Evolutionary conservation across 164 flowering plant genomes (phyloP).

Genomic region (Santalum album): DNA sequence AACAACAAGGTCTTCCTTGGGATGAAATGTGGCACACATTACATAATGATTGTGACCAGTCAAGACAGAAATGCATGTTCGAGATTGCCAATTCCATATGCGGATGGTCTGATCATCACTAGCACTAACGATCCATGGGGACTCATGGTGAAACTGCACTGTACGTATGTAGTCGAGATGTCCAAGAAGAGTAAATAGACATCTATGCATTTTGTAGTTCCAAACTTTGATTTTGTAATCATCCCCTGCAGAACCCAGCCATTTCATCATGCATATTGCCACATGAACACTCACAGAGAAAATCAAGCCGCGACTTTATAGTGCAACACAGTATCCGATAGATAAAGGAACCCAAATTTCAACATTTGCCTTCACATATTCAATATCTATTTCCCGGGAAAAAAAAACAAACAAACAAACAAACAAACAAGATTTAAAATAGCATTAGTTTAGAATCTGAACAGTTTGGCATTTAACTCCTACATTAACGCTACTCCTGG

Average conservation of each 20-base stretch:
- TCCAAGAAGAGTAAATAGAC: constrained; percentile 5
- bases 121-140: constrained; percentile 3
- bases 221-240: constrained; percentile 5
- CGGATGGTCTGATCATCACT: constrained; percentile 3
- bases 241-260: background rate
- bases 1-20: constrained; percentile 2
- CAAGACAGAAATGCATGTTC: constrained; percentile 5
- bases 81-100: constrained; percentile 4
- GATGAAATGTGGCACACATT: constrained; percentile 5
- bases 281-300: background rate
- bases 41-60: constrained; percentile 5
- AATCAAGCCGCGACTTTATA: background rate
- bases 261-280: background rate
- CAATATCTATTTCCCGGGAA: too few species aligned
- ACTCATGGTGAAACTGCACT: constrained; percentile 6
- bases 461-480: too few species aligned
- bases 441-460: too few species aligned
- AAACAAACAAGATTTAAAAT: too few species aligned
- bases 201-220: constrained; percentile 4
- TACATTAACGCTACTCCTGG: too few species aligned
- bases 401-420: too few species aligned
- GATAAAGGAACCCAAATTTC: background rate
- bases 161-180: constrained; percentile 4
- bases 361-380: too few species aligned
- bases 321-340: background rate